Evolutionary conservation across 139 green algal species (phyloP).

Genomic region (Chlorella sorokiniana): DNA sequence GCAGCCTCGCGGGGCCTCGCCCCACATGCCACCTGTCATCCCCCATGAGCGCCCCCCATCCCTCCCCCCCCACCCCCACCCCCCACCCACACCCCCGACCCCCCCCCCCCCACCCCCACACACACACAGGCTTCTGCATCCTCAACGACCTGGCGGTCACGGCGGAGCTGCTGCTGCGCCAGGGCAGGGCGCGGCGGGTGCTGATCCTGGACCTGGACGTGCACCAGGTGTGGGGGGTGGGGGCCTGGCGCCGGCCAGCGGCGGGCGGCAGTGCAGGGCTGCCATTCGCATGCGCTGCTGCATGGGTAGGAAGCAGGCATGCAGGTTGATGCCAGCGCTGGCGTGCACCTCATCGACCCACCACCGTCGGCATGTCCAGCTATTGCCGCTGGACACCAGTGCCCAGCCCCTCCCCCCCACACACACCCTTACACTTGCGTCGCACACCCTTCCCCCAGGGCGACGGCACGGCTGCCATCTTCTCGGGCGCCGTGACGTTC

Average conservation of each 20-base stretch:
- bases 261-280: too few species aligned
- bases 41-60: too few species aligned
- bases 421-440: background rate
- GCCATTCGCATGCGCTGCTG: too few species aligned
- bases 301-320: too few species aligned
- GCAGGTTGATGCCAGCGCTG: too few species aligned
- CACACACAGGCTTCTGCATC: slow-evolving; percentile 14
- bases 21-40: too few species aligned
- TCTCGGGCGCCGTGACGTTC: slow-evolving; percentile 48
- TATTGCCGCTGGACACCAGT: too few species aligned
- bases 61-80: too few species aligned
- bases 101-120: background rate
- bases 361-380: too few species aligned
- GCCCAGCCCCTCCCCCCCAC: background rate
- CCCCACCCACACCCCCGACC: background rate
- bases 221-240: slow-evolving; percentile 64
- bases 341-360: too few species aligned
- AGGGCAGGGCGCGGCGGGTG: slow-evolving; percentile 57
- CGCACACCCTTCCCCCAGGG: slow-evolving; percentile 36
- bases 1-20: too few species aligned
- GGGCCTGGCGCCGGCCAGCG: background rate
- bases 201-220: slow-evolving; percentile 92
- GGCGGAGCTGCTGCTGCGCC: slow-evolving; percentile 49
- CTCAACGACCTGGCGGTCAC: slow-evolving; percentile 89
- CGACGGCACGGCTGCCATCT: slow-evolving; percentile 71